Evolutionary conservation across 106 monocot species (phyloP).

Genomic region (Allium sativum): DNA sequence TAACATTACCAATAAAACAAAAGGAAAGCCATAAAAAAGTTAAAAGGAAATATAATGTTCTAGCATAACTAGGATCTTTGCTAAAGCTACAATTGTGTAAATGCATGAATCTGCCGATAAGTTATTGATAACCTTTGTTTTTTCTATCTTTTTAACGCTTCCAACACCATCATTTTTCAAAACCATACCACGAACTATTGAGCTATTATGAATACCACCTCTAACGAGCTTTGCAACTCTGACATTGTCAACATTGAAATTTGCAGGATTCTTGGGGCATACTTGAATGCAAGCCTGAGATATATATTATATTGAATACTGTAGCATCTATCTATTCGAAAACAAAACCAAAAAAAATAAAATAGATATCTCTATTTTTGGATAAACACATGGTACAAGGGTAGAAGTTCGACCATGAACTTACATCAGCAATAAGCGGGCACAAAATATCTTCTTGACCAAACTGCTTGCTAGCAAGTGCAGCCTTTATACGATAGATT

Average conservation of each 20-base stretch:
- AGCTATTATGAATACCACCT: slow-evolving; percentile 71
- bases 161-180: slow-evolving; percentile 80
- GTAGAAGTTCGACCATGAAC: neutral
- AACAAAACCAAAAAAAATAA: too few relatives aligned
- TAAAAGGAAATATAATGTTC: too few relatives aligned
- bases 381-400: neutral
- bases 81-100: too few relatives aligned
- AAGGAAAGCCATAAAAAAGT: too few relatives aligned
- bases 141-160: slow-evolving; percentile 75
- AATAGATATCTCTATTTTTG: neutral
- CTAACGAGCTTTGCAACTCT: slow-evolving; percentile 85
- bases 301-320: neutral
- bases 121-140: slow-evolving; percentile 65
- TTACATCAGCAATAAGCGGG: slow-evolving; percentile 88
- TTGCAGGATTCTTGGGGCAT: slow-evolving; percentile 88
- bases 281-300: slow-evolving; percentile 98
- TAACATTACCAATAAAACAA: too few relatives aligned
- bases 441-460: slow-evolving; percentile 90
- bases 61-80: too few relatives aligned
- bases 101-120: too few relatives aligned
- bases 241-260: slow-evolving; percentile 97
- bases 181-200: slow-evolving; percentile 83
- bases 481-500: slow-evolving; percentile 69
- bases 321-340: neutral
- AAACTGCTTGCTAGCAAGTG: slow-evolving; percentile 96